These are phyloP conservation scores for Spathaspora sp. DNA, from an alignment of 805 yeast genomes.

Conservation along the genomic window DNA sequence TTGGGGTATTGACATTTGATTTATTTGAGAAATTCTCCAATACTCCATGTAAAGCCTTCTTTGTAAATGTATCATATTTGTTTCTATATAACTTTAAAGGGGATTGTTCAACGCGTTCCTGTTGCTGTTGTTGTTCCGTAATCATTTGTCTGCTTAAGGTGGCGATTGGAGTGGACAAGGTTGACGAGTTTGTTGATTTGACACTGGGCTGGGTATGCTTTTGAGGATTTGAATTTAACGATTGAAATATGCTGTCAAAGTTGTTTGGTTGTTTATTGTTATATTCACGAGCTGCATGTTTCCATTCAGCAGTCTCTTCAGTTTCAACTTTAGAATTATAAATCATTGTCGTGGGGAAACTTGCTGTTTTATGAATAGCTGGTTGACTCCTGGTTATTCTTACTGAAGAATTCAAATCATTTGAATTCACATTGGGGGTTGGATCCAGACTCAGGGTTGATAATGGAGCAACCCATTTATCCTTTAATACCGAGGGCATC, in stretches of 20 bases:
- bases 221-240: not conserved
- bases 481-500: constrained; percentile 40
- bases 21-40: constrained; percentile 16
- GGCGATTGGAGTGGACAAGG: constrained; percentile 36
- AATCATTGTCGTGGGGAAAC: constrained; percentile 24
- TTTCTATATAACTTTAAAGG: constrained; percentile 38
- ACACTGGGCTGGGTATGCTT: constrained; percentile 1
- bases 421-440: not conserved
- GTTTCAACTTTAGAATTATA: constrained; percentile 21
- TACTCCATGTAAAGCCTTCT: constrained; percentile 26
- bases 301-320: constrained; percentile 33
- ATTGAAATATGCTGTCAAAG: constrained; percentile 4
- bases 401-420: constrained; percentile 17
- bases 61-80: constrained; percentile 40
- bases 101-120: constrained; percentile 14
- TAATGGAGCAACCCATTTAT: constrained; percentile 23
- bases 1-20: constrained; percentile 11
- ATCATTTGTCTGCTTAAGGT: constrained; percentile 12
- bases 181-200: constrained; percentile 27
- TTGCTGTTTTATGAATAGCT: constrained; percentile 1
- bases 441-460: not conserved
- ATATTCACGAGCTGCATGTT: constrained; percentile 25
- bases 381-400: constrained; percentile 16
- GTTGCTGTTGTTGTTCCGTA: not conserved
- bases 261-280: constrained; percentile 7